Conservation (phyloP, 1,284 basidiomycete genomes). For the Pulchroboletus neoregius region DNA sequence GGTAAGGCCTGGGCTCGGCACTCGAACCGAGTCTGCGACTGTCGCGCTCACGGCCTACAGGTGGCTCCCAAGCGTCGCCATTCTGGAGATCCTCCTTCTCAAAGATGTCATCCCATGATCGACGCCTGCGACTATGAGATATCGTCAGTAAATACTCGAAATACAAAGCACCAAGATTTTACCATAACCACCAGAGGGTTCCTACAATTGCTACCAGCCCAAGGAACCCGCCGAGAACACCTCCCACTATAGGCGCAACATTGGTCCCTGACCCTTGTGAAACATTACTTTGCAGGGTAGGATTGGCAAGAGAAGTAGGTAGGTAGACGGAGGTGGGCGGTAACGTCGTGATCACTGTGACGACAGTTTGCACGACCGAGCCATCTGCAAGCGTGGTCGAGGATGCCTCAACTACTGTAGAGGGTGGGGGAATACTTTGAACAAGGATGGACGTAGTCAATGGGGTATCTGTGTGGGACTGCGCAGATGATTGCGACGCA, state of each 20-base stretch:
- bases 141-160: slow-evolving; percentile 12
- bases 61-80: slow-evolving; percentile 12
- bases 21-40: slow-evolving; percentile 8
- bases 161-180: slow-evolving; percentile 12
- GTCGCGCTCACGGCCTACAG: slow-evolving; percentile 13
- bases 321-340: slow-evolving; percentile 27
- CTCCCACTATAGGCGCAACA: slow-evolving; percentile 49
- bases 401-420: slow-evolving; percentile 21
- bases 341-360: slow-evolving; percentile 31
- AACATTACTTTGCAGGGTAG: slow-evolving; percentile 19
- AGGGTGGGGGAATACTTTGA: slow-evolving; percentile 24
- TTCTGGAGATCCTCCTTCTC: slow-evolving; percentile 34
- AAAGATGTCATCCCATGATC: slow-evolving; percentile 49
- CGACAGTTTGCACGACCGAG: slow-evolving; percentile 29
- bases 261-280: slow-evolving; percentile 28
- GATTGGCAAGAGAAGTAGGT: slow-evolving; percentile 22
- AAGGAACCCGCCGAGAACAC: slow-evolving; percentile 49
- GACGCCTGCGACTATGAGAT: slow-evolving; percentile 41
- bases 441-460: slow-evolving; percentile 29
- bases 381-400: slow-evolving; percentile 37
- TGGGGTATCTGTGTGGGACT: background rate
- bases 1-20: slow-evolving; percentile 42
- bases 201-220: slow-evolving; percentile 42
- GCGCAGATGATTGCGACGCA: slow-evolving; percentile 4
- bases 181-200: slow-evolving; percentile 50